Conservation (phyloP, 805 yeast genomes). For the Starmerella ratchasimensis region DNA sequence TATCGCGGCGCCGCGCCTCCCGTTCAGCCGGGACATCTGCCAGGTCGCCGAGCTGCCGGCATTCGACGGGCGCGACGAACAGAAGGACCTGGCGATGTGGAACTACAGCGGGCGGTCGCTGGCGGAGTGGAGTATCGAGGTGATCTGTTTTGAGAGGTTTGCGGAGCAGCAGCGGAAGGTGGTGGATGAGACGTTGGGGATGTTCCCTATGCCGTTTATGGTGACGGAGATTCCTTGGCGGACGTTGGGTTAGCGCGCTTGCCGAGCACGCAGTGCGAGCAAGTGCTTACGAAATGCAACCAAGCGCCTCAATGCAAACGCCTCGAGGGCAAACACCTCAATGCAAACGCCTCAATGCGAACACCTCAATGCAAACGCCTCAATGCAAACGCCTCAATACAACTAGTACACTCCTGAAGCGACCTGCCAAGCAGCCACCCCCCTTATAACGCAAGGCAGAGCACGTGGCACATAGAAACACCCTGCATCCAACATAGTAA, state of each 20-base stretch:
- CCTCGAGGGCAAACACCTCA: too few species aligned
- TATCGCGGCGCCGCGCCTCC: slow-evolving; percentile 15
- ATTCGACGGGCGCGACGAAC: neutral
- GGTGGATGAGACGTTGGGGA: slow-evolving; percentile 21
- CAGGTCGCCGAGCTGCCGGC: neutral
- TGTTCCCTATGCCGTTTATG: slow-evolving; percentile 25
- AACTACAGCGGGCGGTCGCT: slow-evolving; percentile 30
- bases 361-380: too few species aligned
- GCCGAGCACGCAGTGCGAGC: too few species aligned
- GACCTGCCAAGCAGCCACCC: too few species aligned
- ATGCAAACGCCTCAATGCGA: too few species aligned
- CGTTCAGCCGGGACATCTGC: slow-evolving; percentile 8
- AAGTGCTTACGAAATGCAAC: too few species aligned
- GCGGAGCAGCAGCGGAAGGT: slow-evolving; percentile 20
- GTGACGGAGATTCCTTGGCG: slow-evolving; percentile 28
- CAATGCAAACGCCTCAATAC: too few species aligned
- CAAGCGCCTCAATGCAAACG: too few species aligned
- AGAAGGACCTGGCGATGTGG: slow-evolving; percentile 23
- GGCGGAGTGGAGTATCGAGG: slow-evolving; percentile 29
- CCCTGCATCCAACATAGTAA: too few species aligned
- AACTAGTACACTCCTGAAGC: too few species aligned
- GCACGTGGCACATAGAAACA: too few species aligned
- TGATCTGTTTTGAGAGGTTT: slow-evolving; percentile 28
- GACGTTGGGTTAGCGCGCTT: neutral
- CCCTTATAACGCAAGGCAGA: too few species aligned